Evolutionary conservation across 1,139 yeast species (phyloP), one percentile per base, ranked within the genome.

Genomic region (Pichia sp.): DNA sequence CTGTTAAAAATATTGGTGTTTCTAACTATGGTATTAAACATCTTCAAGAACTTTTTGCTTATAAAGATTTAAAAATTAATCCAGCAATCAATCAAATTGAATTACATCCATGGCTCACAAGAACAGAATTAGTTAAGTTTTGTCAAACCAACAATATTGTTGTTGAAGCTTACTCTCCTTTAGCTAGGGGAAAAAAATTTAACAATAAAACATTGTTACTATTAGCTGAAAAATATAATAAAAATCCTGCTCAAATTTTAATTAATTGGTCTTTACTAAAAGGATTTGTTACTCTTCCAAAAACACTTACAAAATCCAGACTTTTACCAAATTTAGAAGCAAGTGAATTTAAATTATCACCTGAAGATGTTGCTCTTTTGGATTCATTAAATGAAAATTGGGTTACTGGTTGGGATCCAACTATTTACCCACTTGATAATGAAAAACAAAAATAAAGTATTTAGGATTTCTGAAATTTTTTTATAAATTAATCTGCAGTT

Each of bases 261-360:
- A 49, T 72, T 29, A 60, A 65, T 38, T 74, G 78, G 78, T 59
- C 69, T 3, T 56, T 60, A 28, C 64, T 65, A 47, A 73, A 74
- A 50, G 85, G 85, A 1, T 76, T 72, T 53, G 68, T 82, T 31
- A 80, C 80, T 7, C 65, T 85, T 48, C 89, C 82, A 23, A 84
- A 83, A 60, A 70, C 87, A 2, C 72, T 66, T 24, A 73, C 71
- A n/a, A 62, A 63, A 8, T 63, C 62, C n/a, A 68, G 89, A 60
- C 46, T 78, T 53, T 45, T 64, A 51, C 59, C 74, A 57, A 65
- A 66, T 54, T 42, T 56, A 22, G 51, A 54, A 24, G 15, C 45
- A 19, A 34, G 19, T 9, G 55, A 53, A 27, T 49, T 79, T 52
- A 70, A 70, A 41, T 57, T 81, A 40, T 26, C 50, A 9, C 43